Evolutionary conservation across 2,329 filamentous ascomycete species (phyloP), one percentile per base, ranked within the genome.

Genomic region (Xylariaceae sp.): DNA sequence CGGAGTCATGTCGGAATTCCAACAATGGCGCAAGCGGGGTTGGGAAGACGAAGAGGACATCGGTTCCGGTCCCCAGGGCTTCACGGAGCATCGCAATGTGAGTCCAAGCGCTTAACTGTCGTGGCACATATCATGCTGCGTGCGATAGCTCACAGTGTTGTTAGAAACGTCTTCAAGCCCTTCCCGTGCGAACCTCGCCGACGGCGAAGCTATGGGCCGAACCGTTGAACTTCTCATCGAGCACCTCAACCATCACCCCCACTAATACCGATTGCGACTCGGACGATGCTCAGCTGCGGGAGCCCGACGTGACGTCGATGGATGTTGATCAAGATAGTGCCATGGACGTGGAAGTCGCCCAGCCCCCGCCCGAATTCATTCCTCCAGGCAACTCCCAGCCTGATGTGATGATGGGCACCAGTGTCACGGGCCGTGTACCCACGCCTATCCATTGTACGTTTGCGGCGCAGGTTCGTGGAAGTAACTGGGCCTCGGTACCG

Each of bases 361-460:
- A 24, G 11, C 43, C 52, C 34, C 40, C 46, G 18, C 42, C 48
- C 17, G 44, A 52, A 8, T 46, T 56, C 33, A 44, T 61, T n/a
- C 52, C 54, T 2, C 55, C 62, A 0, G 59, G 52, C 3, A 42
- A 55, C 3, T 52, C 53, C 12, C 63, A 64, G 17, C 56, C 55
- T 3, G 59, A 65, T 23, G 48, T 48, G 7, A 33, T n/a, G n/a
- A 53, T 19, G 55, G 52, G 7, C 39, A n/a, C 59, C n/a, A 62
- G 53, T 40, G 51, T 62, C 31, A 63, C 63, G 14, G 66, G 67
- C 41, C 72, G 74, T 33, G 70, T 78, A 58, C 74, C 75, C 2
- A 78, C 76, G 2, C 75, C 75, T 2, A 77, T 78, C n/a, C 70
- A 78, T 47, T 70, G 71, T 43, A 74, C 61, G 35, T 79, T 79